Evolutionary conservation across 1,284 basidiomycete genomes (phyloP), one percentile per base, ranked within the genome.

Genomic region (Microbotryum saponariae): DNA sequence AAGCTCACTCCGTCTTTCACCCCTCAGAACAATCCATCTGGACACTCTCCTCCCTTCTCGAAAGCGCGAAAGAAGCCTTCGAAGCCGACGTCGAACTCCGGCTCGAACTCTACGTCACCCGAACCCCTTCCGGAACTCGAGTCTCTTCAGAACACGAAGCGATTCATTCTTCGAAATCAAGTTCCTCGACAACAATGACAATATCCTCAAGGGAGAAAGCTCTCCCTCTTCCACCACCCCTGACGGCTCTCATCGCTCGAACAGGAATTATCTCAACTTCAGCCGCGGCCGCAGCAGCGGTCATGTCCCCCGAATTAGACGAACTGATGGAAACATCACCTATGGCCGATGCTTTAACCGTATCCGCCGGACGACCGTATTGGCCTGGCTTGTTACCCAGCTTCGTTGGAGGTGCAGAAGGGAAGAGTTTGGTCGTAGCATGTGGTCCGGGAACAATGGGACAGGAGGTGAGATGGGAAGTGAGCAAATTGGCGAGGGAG

Each of bases 71-170:
- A 33, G 57, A 58, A 9, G 64, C 64, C 7, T 61, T 53, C 48
- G 59, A 60, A 50, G 61, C 59, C n/a, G 65, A 59, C 10, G 62
- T 66, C 25, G 44, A 61, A 45, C 55, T 66, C 7, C 46, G 58
- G 8, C 55, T 66, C 55, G 65, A 66, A 33, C 59, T 66, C 21
- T 63, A 60, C 59, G 61, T 63, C 16, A 59, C 65, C 5, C 49
- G 65, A 1, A 60, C 60, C 4, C 37, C 37, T 6, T 42, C 37
- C 37, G 37, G 37, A 42, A 42, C 37, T 18, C 10, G 12, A 14
- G 12, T 42, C 37, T 16, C 37, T 16, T 18, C 37, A 6, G 37
- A 42, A 42, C 37, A 42, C 37, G 37, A 42, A 42, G 14, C 37
- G 14, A 12, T 16, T 18, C 12, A 16, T 18, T 42, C 12, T 42